phyloP scores from a whole-genome alignment of 331 rosid genomes.

The Rosa hybrid region DNA sequence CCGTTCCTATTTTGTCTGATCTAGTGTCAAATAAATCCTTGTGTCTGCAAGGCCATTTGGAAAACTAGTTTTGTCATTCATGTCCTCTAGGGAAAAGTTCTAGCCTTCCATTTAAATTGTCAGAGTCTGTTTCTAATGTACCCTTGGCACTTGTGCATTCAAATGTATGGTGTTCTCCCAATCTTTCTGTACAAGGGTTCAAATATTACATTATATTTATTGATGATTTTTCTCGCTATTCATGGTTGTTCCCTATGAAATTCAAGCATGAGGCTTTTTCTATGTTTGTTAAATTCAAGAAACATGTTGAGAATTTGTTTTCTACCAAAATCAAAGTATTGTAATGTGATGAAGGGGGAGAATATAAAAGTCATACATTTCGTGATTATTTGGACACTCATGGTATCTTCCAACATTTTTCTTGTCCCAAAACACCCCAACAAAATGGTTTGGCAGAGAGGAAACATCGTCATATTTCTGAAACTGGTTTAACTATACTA shows the following conservation, averaged over 20 bases:
- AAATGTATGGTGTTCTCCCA: background rate
- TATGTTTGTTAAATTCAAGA: background rate
- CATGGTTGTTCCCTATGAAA: background rate
- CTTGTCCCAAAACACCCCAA: background rate
- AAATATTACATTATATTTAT: background rate
- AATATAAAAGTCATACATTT: background rate
- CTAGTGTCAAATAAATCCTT: background rate
- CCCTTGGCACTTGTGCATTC: background rate
- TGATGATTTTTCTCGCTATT: conserved; percentile 5
- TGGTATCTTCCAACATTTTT: background rate
- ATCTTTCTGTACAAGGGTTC: background rate
- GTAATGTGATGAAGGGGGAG: background rate
- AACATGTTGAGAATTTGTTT: background rate
- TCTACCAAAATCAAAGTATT: background rate
- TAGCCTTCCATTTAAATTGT: background rate
- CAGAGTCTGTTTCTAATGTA: background rate
- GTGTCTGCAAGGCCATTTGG: background rate
- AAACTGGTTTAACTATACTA: background rate
- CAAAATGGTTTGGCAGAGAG: background rate
- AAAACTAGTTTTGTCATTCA: background rate
- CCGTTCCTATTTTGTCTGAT: background rate
- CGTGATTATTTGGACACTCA: background rate
- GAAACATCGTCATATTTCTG: background rate
- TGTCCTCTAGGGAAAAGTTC: background rate
- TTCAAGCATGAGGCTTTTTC: background rate